Conservation (phyloP, 805 yeast genomes). For the Candida xyloterini region DNA sequence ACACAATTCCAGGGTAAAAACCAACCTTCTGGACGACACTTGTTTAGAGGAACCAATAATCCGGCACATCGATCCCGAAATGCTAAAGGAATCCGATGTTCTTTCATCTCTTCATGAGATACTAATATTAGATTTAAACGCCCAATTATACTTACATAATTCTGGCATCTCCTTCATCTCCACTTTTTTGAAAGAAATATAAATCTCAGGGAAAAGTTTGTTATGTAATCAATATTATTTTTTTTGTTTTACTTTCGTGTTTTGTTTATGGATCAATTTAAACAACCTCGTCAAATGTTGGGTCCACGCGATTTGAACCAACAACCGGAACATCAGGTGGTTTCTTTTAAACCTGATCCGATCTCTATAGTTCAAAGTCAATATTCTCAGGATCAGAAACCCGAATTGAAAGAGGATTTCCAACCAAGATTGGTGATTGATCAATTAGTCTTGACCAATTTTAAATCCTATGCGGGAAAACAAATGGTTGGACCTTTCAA, state of each 20-base stretch:
- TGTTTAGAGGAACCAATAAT: slow-evolving; percentile 55
- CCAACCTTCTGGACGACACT: slow-evolving; percentile 55
- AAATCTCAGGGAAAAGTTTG: neutral
- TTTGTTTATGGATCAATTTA: slow-evolving; percentile 7
- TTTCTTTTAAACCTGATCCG: slow-evolving; percentile 13
- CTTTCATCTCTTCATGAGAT: slow-evolving; percentile 80
- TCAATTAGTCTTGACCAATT: slow-evolving; percentile 71
- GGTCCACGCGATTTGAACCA: slow-evolving; percentile 8
- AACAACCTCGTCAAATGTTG: slow-evolving; percentile 4
- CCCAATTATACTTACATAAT: slow-evolving; percentile 34
- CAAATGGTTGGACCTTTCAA: slow-evolving; percentile 95
- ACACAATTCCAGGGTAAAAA: slow-evolving; percentile 71
- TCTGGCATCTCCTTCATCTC: slow-evolving; percentile 35
- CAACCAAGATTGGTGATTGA: slow-evolving; percentile 66
- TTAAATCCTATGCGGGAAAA: slow-evolving; percentile 92
- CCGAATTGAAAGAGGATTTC: slow-evolving; percentile 13
- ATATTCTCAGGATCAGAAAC: slow-evolving; percentile 11
- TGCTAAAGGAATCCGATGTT: slow-evolving; percentile 69
- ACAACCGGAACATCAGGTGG: slow-evolving; percentile 8
- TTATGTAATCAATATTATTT: slow-evolving; percentile 1
- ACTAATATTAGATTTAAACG: slow-evolving; percentile 38
- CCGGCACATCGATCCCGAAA: slow-evolving; percentile 84
- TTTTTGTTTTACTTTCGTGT: slow-evolving; percentile 4
- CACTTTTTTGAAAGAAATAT: slow-evolving; percentile 2
- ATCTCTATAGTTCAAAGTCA: slow-evolving; percentile 8